A percentile compares a stretch with the other conserved stretches of the same genome.
Conservation (phyloP, 495 filamentous ascomycete species). For the Podospora fimiseda region DNA sequence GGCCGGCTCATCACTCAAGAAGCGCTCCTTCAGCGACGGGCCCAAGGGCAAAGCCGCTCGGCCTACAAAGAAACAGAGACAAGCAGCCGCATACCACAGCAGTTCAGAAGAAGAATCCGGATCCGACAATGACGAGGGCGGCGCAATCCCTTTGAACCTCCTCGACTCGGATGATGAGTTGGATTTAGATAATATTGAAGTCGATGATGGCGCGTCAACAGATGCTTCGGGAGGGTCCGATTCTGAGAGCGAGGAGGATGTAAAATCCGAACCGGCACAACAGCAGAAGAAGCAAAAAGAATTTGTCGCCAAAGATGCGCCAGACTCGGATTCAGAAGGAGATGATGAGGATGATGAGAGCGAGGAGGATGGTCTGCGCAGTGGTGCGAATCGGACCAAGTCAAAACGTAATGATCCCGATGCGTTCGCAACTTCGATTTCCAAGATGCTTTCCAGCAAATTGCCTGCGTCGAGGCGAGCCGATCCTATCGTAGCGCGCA, state of each 20-base stretch:
- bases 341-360: conserved; percentile 24
- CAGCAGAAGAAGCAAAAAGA: conserved; percentile 14
- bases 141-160: conserved; percentile 58
- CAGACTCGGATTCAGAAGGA: conserved; percentile 30
- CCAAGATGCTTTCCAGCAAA: conserved; percentile 83
- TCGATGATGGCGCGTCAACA: conserved; percentile 36
- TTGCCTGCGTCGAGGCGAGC: conserved; percentile 68
- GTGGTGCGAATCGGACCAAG: conserved; percentile 29
- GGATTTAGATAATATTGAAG: conserved; percentile 41
- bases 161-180: conserved; percentile 59
- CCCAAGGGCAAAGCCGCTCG: conserved; percentile 47
- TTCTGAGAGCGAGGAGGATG: conserved; percentile 25
- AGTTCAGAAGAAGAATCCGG: conserved; percentile 51
- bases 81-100: conserved; percentile 67
- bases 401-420: conserved; percentile 82
- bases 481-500: conserved; percentile 85
- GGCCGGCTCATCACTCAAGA: conserved; percentile 25
- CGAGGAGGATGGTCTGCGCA: conserved; percentile 29
- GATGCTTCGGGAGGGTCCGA: conserved; percentile 29
- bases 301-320: conserved; percentile 30
- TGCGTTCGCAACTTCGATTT: conserved; percentile 85
- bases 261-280: conserved; percentile 9
- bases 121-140: conserved; percentile 34
- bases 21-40: conserved; percentile 40
- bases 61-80: conserved; percentile 64